Evolutionary conservation across 2,329 filamentous ascomycete species (phyloP).

Genomic region (Thelonectria blattea): DNA sequence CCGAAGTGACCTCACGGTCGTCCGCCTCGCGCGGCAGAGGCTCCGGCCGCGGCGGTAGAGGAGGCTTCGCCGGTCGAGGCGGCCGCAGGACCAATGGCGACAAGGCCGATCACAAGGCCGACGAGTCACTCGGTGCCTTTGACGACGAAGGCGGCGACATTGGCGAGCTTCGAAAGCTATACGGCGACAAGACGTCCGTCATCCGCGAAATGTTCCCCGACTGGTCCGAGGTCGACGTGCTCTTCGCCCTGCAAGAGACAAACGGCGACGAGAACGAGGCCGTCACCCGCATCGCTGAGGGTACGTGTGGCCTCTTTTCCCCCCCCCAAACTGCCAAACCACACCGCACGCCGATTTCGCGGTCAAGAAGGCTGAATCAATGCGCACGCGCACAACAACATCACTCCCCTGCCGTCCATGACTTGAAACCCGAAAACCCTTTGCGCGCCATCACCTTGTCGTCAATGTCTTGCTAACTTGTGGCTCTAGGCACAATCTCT

Average conservation of each 20-base stretch:
- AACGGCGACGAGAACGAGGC: slow-evolving; percentile 78
- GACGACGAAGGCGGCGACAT: slow-evolving; percentile 85
- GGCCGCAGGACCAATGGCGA: slow-evolving; percentile 80
- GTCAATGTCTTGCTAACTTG: slow-evolving; percentile 37
- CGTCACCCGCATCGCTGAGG: slow-evolving; percentile 80
- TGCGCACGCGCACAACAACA: slow-evolving; percentile 14
- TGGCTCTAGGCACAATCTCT: slow-evolving; percentile 70
- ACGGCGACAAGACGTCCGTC: slow-evolving; percentile 76
- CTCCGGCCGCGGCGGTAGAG: slow-evolving; percentile 84
- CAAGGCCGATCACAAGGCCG: slow-evolving; percentile 61
- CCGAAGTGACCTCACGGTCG: slow-evolving; percentile 88
- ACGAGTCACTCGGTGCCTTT: slow-evolving; percentile 63
- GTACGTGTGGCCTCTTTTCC: slow-evolving; percentile 52
- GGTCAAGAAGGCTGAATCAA: slow-evolving; percentile 8
- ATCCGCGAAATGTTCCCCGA: slow-evolving; percentile 94
- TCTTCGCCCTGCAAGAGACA: slow-evolving; percentile 90
- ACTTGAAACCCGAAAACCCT: neutral
- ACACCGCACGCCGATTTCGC: slow-evolving; percentile 22
- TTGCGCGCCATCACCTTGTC: neutral
- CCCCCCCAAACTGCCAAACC: slow-evolving; percentile 8
- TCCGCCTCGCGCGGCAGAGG: slow-evolving; percentile 87
- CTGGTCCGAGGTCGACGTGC: slow-evolving; percentile 94
- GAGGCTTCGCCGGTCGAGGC: slow-evolving; percentile 74
- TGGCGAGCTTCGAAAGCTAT: slow-evolving; percentile 89
- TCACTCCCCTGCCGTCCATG: slow-evolving; percentile 8